phyloP scores from a whole-genome alignment of 2,329 filamentous ascomycete genomes.

The Exophiala lecanii-corni region DNA sequence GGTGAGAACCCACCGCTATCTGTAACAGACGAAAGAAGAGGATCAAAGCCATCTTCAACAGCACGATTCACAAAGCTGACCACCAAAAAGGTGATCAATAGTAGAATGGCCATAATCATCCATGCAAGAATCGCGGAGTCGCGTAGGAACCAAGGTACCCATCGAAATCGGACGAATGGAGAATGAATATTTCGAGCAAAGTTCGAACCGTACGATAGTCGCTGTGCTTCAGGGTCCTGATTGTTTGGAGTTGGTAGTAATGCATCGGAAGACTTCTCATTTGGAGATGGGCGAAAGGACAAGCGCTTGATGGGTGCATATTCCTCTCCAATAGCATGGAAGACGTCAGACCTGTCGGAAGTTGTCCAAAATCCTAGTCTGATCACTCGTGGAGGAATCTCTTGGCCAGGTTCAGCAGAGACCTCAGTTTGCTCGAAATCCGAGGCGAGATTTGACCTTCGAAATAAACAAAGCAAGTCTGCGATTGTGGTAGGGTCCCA shows the following conservation, averaged over 20 bases:
- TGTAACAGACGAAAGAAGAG: constrained; percentile 60
- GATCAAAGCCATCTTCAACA: constrained; percentile 66
- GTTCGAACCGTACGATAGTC: constrained; percentile 37
- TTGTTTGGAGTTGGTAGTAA: constrained; percentile 25
- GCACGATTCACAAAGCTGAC: constrained; percentile 71
- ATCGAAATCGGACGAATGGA: constrained; percentile 55
- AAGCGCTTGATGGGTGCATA: constrained; percentile 49
- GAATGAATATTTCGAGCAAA: constrained; percentile 50
- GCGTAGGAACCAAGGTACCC: constrained; percentile 73
- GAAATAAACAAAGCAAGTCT: constrained; percentile 72
- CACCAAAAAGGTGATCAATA: constrained; percentile 67
- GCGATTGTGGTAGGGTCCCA: constrained; percentile 83
- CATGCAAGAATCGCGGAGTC: constrained; percentile 62
- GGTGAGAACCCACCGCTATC: constrained; percentile 66
- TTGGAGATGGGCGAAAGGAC: constrained; percentile 33
- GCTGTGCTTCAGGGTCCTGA: constrained; percentile 36
- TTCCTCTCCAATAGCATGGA: constrained; percentile 73
- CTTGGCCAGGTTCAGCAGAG: constrained; percentile 42
- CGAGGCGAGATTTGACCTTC: constrained; percentile 70
- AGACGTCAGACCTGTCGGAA: constrained; percentile 62
- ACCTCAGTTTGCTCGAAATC: constrained; percentile 69
- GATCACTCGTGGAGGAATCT: constrained; percentile 55
- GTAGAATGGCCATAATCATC: constrained; percentile 54
- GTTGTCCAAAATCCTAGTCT: constrained; percentile 83
- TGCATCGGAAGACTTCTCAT: constrained; percentile 5